Percentiles rank a stretch among this genome's conserved stretches.
Evolutionary conservation across 257 asterid genomes (phyloP).

Genomic region (Ballota nigra): DNA sequence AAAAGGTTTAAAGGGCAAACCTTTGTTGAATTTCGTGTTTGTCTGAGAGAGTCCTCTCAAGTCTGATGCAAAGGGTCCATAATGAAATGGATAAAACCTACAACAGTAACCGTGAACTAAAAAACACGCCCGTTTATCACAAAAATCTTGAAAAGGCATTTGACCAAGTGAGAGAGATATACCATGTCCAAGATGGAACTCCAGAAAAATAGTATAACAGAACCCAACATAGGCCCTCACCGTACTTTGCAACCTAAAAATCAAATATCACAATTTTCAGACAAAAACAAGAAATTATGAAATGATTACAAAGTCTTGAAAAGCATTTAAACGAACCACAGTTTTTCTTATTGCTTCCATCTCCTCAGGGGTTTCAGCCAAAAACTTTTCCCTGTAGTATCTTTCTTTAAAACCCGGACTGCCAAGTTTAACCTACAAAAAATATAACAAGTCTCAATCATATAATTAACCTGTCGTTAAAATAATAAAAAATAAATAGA

Average conservation of each 20-base stretch:
- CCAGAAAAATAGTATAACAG: conserved; percentile 53
- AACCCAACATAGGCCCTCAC: conserved; percentile 74
- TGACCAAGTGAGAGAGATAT: background rate
- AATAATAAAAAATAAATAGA: background rate
- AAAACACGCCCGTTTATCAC: background rate
- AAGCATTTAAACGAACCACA: conserved; percentile 38
- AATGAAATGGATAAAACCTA: conserved; percentile 60
- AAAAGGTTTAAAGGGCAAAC: conserved; percentile 55
- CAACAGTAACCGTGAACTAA: background rate
- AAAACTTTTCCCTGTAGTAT: conserved; percentile 49
- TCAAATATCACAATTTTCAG: background rate
- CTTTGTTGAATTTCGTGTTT: conserved; percentile 40
- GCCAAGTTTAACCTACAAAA: conserved; percentile 49
- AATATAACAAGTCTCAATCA: too few relatives aligned
- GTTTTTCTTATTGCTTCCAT: conserved; percentile 36
- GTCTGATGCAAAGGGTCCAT: conserved; percentile 66
- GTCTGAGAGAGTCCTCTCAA: conserved; percentile 47
- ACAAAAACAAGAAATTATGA: background rate
- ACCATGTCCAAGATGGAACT: conserved; percentile 74
- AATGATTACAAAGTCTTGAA: background rate
- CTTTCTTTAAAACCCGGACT: conserved; percentile 45
- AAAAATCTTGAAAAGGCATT: background rate
- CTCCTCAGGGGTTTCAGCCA: conserved; percentile 31
- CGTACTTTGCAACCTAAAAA: conserved; percentile 44
- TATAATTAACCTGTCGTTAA: background rate